phyloP scores from a whole-genome alignment of 306 rosid species.

The Potentilla sterilis region DNA sequence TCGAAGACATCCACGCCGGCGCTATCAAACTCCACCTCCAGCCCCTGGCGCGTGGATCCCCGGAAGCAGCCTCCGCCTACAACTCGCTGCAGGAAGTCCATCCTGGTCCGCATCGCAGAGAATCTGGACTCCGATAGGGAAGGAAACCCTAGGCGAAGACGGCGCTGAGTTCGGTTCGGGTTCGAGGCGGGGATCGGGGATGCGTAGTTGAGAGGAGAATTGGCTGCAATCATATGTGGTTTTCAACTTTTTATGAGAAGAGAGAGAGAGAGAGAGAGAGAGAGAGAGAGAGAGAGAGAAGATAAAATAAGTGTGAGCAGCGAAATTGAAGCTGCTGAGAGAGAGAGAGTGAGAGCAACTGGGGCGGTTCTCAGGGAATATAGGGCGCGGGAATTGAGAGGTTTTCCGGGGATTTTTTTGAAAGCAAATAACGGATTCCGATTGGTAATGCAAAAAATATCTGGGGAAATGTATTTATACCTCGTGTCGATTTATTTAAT shows the following conservation, averaged over 20 bases:
- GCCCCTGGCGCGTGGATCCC: conserved; percentile 15
- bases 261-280: not conserved
- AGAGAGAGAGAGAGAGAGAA: not conserved
- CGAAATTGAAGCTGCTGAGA: not conserved
- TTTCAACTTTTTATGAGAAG: not conserved
- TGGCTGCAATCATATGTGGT: conserved; percentile 38
- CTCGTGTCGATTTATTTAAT: no score
- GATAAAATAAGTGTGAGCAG: not conserved
- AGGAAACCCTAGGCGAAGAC: conserved; percentile 22
- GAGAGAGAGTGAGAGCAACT: not conserved
- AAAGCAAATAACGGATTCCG: not conserved
- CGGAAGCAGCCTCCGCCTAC: conserved; percentile 34
- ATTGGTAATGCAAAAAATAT: not conserved
- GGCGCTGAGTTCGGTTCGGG: conserved; percentile 2
- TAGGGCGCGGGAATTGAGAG: not conserved
- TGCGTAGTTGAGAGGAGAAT: conserved; percentile 27
- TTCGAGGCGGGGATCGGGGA: conserved; percentile 19
- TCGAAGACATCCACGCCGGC: conserved; percentile 41
- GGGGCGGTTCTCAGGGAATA: not conserved
- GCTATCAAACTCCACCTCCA: conserved; percentile 40
- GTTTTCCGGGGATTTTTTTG: not conserved
- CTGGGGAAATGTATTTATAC: not conserved
- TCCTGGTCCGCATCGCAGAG: conserved; percentile 19
- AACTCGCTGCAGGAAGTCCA: conserved; percentile 41
- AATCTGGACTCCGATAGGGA: conserved; percentile 24